Percentiles rank a stretch among this genome's conserved stretches.
Conservation (phyloP, 306 rosid species). For the Fragaria nilgerrensis region DNA sequence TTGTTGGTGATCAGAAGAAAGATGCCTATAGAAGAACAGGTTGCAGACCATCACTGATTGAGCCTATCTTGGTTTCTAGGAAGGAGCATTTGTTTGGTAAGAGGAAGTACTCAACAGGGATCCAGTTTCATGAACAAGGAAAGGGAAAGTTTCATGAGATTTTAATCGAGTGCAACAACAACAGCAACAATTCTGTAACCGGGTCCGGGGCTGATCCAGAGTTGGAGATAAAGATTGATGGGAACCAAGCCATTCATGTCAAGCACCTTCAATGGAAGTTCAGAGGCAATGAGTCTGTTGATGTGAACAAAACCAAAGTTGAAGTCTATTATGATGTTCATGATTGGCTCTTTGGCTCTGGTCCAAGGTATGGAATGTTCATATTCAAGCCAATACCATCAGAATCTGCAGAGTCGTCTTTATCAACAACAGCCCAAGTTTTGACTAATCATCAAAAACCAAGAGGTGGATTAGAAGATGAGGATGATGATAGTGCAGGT, state of each 20-base stretch:
- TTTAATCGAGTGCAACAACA: conserved; percentile 62
- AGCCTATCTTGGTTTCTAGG: conserved; percentile 63
- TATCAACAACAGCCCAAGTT: conserved; percentile 23
- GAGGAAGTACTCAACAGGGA: conserved; percentile 58
- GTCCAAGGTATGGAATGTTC: conserved; percentile 73
- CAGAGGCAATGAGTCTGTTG: conserved; percentile 73
- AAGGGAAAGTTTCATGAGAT: conserved; percentile 59
- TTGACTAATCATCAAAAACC: conserved; percentile 30
- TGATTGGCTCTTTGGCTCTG: conserved; percentile 84
- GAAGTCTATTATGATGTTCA: conserved; percentile 95
- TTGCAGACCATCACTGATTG: conserved; percentile 64
- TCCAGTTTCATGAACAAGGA: conserved; percentile 60
- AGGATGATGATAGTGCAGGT: conserved; percentile 23
- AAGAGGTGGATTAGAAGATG: conserved; percentile 33
- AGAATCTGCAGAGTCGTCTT: conserved; percentile 16
- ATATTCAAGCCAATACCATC: conserved; percentile 67
- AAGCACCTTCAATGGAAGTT: conserved; percentile 95
- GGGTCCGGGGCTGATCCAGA: conserved; percentile 57
- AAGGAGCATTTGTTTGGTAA: conserved; percentile 78
- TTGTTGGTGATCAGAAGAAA: conserved; percentile 77
- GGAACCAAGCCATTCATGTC: conserved; percentile 63
- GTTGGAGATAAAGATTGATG: conserved; percentile 80
- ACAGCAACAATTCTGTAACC: conserved; percentile 24
- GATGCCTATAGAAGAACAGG: conserved; percentile 67
- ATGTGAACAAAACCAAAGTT: conserved; percentile 53